These are phyloP conservation scores for Candida berthetii DNA, from an alignment of 805 yeast genomes.

Conservation along the genomic window DNA sequence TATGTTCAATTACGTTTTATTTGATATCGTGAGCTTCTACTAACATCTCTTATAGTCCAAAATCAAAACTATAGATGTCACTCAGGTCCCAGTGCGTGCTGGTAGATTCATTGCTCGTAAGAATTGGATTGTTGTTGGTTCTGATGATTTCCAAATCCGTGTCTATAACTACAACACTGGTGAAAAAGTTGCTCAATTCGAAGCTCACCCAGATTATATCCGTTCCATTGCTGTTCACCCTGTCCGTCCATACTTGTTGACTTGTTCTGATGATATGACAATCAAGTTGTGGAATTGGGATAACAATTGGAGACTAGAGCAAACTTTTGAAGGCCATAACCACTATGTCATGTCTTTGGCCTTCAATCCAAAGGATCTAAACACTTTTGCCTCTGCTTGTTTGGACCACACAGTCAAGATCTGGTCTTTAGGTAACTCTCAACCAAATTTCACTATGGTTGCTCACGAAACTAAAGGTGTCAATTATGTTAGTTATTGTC, in stretches of 20 bases:
- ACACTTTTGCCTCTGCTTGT: conserved; percentile 96
- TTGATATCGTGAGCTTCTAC: too few relatives aligned
- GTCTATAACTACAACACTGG: conserved; percentile 94
- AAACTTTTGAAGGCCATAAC: conserved; percentile 90
- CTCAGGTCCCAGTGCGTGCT: conserved; percentile 94
- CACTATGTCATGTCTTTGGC: conserved; percentile 93
- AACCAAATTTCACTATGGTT: conserved; percentile 84
- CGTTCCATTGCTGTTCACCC: conserved; percentile 94
- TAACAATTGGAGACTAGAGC: conserved; percentile 82
- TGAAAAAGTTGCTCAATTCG: conserved; percentile 90
- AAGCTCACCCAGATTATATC: conserved; percentile 97
- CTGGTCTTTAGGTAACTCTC: conserved; percentile 86
- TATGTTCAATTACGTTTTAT: conserved; percentile 8
- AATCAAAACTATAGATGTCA: conserved; percentile 87
- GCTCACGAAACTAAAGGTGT: conserved; percentile 95
- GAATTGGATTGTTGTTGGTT: conserved; percentile 94
- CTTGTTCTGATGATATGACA: conserved; percentile 89
- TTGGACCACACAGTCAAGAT: conserved; percentile 94
- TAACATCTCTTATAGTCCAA: conserved; percentile 32
- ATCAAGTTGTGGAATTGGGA: conserved; percentile 98
- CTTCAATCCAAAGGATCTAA: conserved; percentile 95
- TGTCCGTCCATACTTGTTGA: conserved; percentile 78
- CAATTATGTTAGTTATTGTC: conserved; percentile 94
- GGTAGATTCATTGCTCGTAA: conserved; percentile 94
- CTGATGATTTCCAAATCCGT: conserved; percentile 92